These are phyloP conservation scores for Microthlaspi erraticum DNA, from an alignment of 345 rosid species.

Conservation along the genomic window DNA sequence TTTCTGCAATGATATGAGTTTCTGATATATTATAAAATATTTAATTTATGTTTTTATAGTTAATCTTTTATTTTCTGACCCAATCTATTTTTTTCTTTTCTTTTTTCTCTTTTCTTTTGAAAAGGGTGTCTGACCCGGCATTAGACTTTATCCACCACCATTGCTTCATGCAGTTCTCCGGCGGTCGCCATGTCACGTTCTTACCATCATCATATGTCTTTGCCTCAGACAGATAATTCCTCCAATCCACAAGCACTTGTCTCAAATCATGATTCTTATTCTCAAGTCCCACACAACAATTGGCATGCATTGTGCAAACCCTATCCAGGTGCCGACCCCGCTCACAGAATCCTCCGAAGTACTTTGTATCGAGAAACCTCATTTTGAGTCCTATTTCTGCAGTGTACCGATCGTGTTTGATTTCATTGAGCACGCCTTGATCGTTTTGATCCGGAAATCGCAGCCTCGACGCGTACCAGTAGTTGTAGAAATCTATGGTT, in stretches of 20 bases:
- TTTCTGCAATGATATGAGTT: background rate
- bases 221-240: slow-evolving; percentile 30
- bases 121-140: too few species aligned
- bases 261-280: slow-evolving; percentile 61
- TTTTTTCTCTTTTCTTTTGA: too few species aligned
- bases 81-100: background rate
- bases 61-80: background rate
- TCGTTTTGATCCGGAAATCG: slow-evolving; percentile 47
- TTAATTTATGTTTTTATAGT: background rate
- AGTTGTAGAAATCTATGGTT: slow-evolving; percentile 63
- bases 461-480: slow-evolving; percentile 61
- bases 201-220: slow-evolving; percentile 11
- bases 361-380: slow-evolving; percentile 64
- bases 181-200: slow-evolving; percentile 9
- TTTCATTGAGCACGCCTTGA: slow-evolving; percentile 39
- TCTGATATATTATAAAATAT: background rate
- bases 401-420: slow-evolving; percentile 20
- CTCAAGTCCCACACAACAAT: slow-evolving; percentile 68
- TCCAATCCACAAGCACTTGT: slow-evolving; percentile 65
- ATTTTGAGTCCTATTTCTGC: slow-evolving; percentile 47
- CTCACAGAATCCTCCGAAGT: slow-evolving; percentile 75
- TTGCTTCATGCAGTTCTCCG: slow-evolving; percentile 21
- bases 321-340: slow-evolving; percentile 50
- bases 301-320: slow-evolving; percentile 84
- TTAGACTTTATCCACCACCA: slow-evolving; percentile 14